Base-by-base conservation (phyloP, 2,329 filamentous ascomycete species). In the Trichophaea hybrida region DNA sequence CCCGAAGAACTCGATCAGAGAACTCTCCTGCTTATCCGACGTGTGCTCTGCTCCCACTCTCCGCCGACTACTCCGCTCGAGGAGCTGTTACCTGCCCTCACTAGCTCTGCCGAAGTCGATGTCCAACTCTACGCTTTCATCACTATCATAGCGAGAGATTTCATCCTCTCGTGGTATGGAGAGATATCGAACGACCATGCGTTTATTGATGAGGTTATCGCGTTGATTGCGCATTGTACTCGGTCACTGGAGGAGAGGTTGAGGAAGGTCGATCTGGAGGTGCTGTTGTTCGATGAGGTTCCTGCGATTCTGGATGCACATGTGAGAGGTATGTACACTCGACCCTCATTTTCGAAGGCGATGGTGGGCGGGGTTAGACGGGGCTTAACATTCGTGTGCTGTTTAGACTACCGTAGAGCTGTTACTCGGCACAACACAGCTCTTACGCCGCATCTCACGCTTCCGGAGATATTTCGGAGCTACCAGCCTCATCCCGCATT, bases 71-170 rank as follows among this genome's bases (percentile, higher is more conserved):
- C 73, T 76, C 80, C 87, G 53, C 83, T 94, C 66, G 83, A 94
- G 61, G 85, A 90, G 67, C 76, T 95, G 48, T 76, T 98, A 50
- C 93, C 91, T 61, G 89, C 90, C 43, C 77, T 98, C 69, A 97
- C 91, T 53, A 95, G 89, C 75, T 89, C 88, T 55, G 94, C 95
- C 72, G 88, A 94, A 67, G 82, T 97, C 61, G 93, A 98, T 72
- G 75, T 94, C 59, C 86, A 98, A 73, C 79, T 98, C 4, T 98
- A 97, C 71, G 91, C 88, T 33, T 80, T 97, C 61, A 83, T 98
- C 62, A 86, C 93, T 56, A 85, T 97, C 61, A 82, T 97, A 63
- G 77, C 96, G 68, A 83, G 86, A 69, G 89, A 96, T 65, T 95
- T 89, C 71, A 86, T 98, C 40, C 84, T 93, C 71, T 83, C 82